These are phyloP conservation scores for Penicillium sp. DNA, from an alignment of 2,329 filamentous ascomycete genomes.

Conservation along the genomic window DNA sequence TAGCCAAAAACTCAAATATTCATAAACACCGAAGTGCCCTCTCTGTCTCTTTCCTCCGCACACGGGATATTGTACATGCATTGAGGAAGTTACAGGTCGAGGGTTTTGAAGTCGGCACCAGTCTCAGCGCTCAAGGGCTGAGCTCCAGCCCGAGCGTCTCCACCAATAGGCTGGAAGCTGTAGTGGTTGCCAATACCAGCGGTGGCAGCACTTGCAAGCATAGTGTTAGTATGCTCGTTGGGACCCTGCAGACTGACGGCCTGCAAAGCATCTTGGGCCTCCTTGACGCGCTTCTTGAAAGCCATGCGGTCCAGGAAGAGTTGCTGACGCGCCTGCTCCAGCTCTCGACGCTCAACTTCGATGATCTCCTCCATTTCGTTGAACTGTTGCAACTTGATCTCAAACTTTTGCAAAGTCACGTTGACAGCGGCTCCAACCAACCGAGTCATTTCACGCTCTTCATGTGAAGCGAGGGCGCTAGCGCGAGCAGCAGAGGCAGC, in stretches of 20 bases:
- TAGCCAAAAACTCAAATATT: constrained; percentile 21
- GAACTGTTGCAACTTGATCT: constrained; percentile 94
- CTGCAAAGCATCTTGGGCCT: constrained; percentile 72
- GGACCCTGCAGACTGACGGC: constrained; percentile 43
- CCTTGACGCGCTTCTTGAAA: constrained; percentile 83
- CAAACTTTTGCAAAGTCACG: constrained; percentile 89
- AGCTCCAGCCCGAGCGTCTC: constrained; percentile 29
- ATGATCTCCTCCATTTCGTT: constrained; percentile 92
- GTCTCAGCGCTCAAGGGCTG: constrained; percentile 43
- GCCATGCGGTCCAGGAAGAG: constrained; percentile 88
- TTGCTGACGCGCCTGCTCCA: constrained; percentile 88
- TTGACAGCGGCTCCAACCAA: constrained; percentile 92
- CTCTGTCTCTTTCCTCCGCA: constrained; percentile 11
- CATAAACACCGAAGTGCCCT: constrained; percentile 23
- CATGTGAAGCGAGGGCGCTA: constrained; percentile 86
- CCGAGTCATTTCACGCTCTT: constrained; percentile 94
- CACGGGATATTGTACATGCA: constrained; percentile 26
- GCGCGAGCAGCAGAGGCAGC: constrained; percentile 83
- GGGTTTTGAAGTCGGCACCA: constrained; percentile 43
- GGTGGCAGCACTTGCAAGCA: constrained; percentile 36
- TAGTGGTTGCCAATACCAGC: constrained; percentile 40
- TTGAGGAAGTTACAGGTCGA: constrained; percentile 39
- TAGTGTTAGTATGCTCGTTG: constrained; percentile 41
- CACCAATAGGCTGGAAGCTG: constrained; percentile 40
- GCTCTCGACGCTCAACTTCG: constrained; percentile 85